A percentile compares a stretch with the other conserved stretches of the same genome.
These are phyloP conservation scores for Parastagonospora avenae DNA, from an alignment of 2,329 filamentous ascomycete species.

Conservation along the genomic window DNA sequence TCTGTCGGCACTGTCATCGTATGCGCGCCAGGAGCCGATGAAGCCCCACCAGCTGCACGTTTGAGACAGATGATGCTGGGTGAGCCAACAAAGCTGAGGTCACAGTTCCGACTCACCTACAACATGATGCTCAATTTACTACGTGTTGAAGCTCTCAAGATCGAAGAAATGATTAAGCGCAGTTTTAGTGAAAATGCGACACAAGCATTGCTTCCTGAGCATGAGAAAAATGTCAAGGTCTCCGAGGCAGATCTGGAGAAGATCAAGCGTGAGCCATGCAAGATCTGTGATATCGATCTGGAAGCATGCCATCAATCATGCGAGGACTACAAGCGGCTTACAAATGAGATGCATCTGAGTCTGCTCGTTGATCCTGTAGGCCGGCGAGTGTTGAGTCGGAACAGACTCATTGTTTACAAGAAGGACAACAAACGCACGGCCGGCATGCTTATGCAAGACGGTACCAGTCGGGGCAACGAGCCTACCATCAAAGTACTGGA, in stretches of 20 bases:
- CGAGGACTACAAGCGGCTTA: constrained; percentile 80
- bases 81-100: constrained; percentile 91
- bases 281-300: constrained; percentile 79
- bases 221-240: constrained; percentile 90
- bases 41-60: constrained; percentile 83
- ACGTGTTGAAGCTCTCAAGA: constrained; percentile 94
- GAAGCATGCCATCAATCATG: constrained; percentile 81
- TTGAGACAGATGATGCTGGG: constrained; percentile 94
- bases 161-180: constrained; percentile 99
- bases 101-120: constrained; percentile 96
- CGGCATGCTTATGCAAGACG: constrained; percentile 80
- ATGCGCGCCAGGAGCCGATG: constrained; percentile 77
- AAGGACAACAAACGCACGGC: constrained; percentile 80
- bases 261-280: constrained; percentile 83
- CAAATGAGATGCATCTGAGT: constrained; percentile 76
- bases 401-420: constrained; percentile 82
- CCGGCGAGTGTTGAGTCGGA: constrained; percentile 75
- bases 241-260: constrained; percentile 91
- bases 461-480: constrained; percentile 67
- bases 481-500: constrained; percentile 80
- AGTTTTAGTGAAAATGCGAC: constrained; percentile 99
- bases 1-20: constrained; percentile 94
- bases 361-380: constrained; percentile 82
- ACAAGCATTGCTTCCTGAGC: constrained; percentile 89
- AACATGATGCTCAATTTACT: constrained; percentile 99